Evolutionary conservation across 2,329 filamentous ascomycete species (phyloP), one percentile per base, ranked within the genome.

Genomic region (Ceratocystis cubensis): DNA sequence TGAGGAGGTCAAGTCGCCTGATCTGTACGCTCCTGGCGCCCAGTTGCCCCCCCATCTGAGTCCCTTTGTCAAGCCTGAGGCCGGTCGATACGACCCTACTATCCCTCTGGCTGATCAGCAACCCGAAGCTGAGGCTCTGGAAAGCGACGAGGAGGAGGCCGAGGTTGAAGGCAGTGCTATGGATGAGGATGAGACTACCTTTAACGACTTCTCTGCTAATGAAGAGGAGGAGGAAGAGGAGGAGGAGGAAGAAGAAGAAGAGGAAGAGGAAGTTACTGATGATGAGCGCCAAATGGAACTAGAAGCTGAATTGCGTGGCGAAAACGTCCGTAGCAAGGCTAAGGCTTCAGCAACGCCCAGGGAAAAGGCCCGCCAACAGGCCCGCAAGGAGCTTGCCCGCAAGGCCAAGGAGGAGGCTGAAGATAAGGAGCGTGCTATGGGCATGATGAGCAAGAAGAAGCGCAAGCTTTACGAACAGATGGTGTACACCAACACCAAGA

Each of bases 401-500:
- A 87, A 89, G 77, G 83, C 85, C 45, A 83, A 85, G 68, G 82
- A 86, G 72, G 89, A 94, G 74, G 86, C 88, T 3, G 94, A 97
- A 76, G 92, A 97, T 72, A 77, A 95, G 67, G 91, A 96, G 76
- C 83, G 93, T 69, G 88, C 90, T 75, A 96, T 96, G 84, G 94
- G 95, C 79, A 99, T 99, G 94, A 87, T 97, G 81, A 89, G 88
- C 76, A 89, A 95, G 77, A 94, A 95, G 84, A 99, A 97, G 86
- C 83, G 94, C 73, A 96, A 96, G 85, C 80, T 96, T 73, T 88
- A 93, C 71, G 94, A 97, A 81, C 94, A 96, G 80, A 99, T 99
- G 90, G 82, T 91, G 74, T 95, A 96, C 78, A 91, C 86, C 69
- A 96, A 96, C 77, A 92, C 88, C 78, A 92, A 94, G 82, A 89